Evolutionary conservation across 2,329 filamentous ascomycete species (phyloP).

Genomic region (Metarhizium humberi): DNA sequence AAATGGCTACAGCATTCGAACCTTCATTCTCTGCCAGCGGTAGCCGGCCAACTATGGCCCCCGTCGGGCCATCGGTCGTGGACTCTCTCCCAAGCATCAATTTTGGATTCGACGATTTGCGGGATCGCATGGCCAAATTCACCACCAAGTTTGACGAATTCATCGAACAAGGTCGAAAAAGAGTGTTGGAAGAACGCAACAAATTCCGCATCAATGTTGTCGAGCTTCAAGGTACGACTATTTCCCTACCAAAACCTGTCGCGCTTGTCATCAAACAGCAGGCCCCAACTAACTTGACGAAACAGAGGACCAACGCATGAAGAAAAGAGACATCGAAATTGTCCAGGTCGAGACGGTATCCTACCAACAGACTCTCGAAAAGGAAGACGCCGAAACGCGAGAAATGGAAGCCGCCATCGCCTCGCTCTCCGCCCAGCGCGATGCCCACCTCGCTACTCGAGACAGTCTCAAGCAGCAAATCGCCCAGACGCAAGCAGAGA

Average conservation of each 20-base stretch:
- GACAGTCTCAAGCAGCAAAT: constrained; percentile 53
- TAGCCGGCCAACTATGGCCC: constrained; percentile 46
- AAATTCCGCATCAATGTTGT: constrained; percentile 85
- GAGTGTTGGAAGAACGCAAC: constrained; percentile 86
- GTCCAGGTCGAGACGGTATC: constrained; percentile 60
- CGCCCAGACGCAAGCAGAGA: constrained; percentile 58
- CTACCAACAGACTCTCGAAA: constrained; percentile 64
- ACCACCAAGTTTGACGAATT: constrained; percentile 86
- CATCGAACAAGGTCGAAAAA: constrained; percentile 83
- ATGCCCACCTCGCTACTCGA: constrained; percentile 47
- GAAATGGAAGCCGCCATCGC: constrained; percentile 62
- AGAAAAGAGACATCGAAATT: constrained; percentile 80
- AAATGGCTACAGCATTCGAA: constrained; percentile 56
- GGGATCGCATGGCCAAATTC: constrained; percentile 91
- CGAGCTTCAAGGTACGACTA: constrained; percentile 74
- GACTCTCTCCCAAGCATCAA: constrained; percentile 81
- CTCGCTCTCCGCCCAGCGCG: constrained; percentile 48
- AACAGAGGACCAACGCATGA: constrained; percentile 83
- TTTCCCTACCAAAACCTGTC: too few relatives aligned
- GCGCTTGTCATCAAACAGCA: background rate
- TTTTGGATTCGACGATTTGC: constrained; percentile 92
- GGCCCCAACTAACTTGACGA: background rate
- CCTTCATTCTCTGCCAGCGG: constrained; percentile 58
- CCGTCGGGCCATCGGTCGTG: constrained; percentile 56
- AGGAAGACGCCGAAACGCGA: constrained; percentile 65